Evolutionary conservation across 192 early-diverging fungal genomes (phyloP), one percentile per base, ranked within the genome.

Genomic region (Helicostylum pulchrum): DNA sequence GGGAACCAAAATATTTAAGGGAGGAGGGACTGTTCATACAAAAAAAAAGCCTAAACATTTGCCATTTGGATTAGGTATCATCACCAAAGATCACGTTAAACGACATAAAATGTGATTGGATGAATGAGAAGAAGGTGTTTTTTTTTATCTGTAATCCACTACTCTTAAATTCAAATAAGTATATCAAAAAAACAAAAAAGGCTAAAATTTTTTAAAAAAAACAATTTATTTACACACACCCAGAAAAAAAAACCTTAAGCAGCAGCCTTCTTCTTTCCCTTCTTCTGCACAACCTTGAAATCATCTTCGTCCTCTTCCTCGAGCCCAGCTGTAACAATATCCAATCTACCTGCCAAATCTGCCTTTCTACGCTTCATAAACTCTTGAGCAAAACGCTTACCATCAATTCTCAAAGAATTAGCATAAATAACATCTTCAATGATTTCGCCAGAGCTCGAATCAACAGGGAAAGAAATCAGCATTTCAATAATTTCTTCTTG

Each of bases 401-500:
- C 88, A 60, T 90, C 85, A 65, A 92, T 75, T 8, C 83, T 80
- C 21, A 80, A 66, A 1, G 90, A 90, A 67, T 88, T 82, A n/a
- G 86, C 86, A 69, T 90, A 87, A 46, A 90, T 80, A 59, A 84
- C 82, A 63, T 90, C 90, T 31, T 87, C 80, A 44, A 92, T 90
- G 48, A 90, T 90, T 59, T 90, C 89, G 23, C 77, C 74, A 4
- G 85, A 80, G 39, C 83, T 76, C 7, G 75, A 74, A 66, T 90
- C 81, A 50, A 87, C 57, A 1, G 88, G 87, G 76, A 92, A 92
- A 6, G 88, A 83, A 50, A 92, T 69, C 44, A 92, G 73, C 81
- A 92, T 86, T 67, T 85, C 77, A 54, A 92, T 84, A 55, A 91
- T 91, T 53, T 92, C 90, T 51, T 87, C 84, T 10, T 84, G 81